phyloP scores from a whole-genome alignment of 441 rosid genomes.

The Populus hybrid region DNA sequence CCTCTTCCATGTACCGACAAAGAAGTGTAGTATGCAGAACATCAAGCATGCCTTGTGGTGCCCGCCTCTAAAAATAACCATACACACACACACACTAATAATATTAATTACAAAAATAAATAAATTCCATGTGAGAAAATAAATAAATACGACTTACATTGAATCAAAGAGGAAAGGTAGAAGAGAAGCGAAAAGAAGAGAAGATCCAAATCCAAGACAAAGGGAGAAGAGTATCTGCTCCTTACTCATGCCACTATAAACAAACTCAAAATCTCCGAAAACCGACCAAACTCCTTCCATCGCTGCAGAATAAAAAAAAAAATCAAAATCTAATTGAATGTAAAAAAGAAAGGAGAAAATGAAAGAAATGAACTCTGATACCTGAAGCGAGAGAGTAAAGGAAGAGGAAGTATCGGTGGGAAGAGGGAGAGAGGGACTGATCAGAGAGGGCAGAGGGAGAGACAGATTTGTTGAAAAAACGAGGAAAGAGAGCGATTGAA shows the following conservation, averaged over 20 bases:
- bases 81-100: background rate
- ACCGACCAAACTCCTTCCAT: conserved; percentile 80
- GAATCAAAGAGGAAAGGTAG: conserved; percentile 71
- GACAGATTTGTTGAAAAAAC: conserved; percentile 31
- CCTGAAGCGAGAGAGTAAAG: conserved; percentile 78
- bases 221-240: conserved; percentile 53
- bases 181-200: conserved; percentile 58
- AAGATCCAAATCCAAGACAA: conserved; percentile 52
- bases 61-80: conserved; percentile 47
- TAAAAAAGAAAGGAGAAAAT: background rate
- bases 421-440: conserved; percentile 39
- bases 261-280: conserved; percentile 73
- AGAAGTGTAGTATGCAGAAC: conserved; percentile 64
- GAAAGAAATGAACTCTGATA: background rate
- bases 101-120: background rate
- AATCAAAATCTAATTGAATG: background rate
- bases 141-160: conserved; percentile 41
- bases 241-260: conserved; percentile 40
- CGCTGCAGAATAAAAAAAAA: conserved; percentile 28
- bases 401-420: conserved; percentile 63
- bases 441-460: conserved; percentile 40
- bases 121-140: background rate
- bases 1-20: conserved; percentile 74
- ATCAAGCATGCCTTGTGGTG: conserved; percentile 70
- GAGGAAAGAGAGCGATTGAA: conserved; percentile 51